A percentile compares a stretch with the other conserved stretches of the same genome.
These are phyloP conservation scores for Phoma sp. DNA, from an alignment of 2,329 filamentous ascomycete species.

Conservation along the genomic window DNA sequence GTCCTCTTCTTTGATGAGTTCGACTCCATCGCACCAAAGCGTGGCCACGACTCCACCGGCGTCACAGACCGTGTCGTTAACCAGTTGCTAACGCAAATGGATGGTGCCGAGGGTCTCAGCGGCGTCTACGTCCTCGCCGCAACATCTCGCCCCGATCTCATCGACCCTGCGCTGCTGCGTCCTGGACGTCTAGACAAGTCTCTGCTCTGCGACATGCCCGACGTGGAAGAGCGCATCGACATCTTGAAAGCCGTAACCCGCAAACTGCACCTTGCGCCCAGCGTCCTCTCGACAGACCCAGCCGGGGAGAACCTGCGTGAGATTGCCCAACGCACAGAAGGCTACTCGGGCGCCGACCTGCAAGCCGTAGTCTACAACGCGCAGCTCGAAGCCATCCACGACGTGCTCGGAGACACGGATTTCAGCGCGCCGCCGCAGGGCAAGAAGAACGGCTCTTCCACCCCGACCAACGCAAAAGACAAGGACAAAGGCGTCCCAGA, in stretches of 20 bases:
- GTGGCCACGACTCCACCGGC: constrained; percentile 94
- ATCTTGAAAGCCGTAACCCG: constrained; percentile 84
- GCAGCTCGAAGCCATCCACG: constrained; percentile 95
- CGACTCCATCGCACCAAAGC: constrained; percentile 94
- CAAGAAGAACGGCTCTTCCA: constrained; percentile 33
- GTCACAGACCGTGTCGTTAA: constrained; percentile 99
- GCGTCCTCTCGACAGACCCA: constrained; percentile 59
- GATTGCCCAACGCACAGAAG: constrained; percentile 80
- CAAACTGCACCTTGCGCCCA: constrained; percentile 76
- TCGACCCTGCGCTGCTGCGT: constrained; percentile 89
- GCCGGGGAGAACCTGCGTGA: constrained; percentile 62
- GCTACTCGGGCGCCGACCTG: constrained; percentile 92
- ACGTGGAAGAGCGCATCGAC: constrained; percentile 79
- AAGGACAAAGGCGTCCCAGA: constrained; percentile 33
- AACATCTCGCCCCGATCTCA: constrained; percentile 90
- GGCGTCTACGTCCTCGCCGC: constrained; percentile 97
- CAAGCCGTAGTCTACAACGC: constrained; percentile 96
- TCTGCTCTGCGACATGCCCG: constrained; percentile 87
- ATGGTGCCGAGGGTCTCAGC: constrained; percentile 91
- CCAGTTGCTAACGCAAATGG: constrained; percentile 98
- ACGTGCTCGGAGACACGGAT: constrained; percentile 72
- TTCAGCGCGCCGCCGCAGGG: constrained; percentile 36
- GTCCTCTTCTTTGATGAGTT: constrained; percentile 99
- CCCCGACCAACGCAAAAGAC: constrained; percentile 1
- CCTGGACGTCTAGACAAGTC: constrained; percentile 94